These are phyloP conservation scores for Spatholobus suberectus DNA, from an alignment of 306 rosid species.

Conservation along the genomic window DNA sequence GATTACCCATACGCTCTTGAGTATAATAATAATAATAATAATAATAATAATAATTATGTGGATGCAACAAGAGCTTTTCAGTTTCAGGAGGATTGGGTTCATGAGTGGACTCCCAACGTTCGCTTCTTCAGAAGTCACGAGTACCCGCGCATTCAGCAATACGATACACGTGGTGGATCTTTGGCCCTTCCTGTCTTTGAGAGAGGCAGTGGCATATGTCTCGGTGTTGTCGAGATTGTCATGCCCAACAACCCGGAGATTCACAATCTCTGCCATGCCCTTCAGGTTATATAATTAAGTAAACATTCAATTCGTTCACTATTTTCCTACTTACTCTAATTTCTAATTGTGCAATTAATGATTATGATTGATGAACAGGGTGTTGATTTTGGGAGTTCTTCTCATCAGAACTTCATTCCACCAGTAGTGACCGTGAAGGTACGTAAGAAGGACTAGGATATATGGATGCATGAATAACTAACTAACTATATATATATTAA, in stretches of 20 bases:
- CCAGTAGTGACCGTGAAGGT: conserved; percentile 1
- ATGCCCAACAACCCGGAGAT: not conserved
- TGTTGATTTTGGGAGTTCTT: not conserved
- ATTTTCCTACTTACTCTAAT: too few species aligned
- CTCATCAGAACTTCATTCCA: not conserved
- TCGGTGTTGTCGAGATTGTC: not conserved
- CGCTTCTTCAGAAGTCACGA: not conserved
- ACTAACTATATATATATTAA: not conserved
- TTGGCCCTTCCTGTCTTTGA: not conserved
- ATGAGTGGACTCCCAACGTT: not conserved
- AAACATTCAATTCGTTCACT: too few species aligned
- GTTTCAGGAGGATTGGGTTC: conserved; percentile 2
- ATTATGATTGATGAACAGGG: not conserved
- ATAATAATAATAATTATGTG: not conserved
- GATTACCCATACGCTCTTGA: not conserved
- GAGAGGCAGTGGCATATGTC: not conserved
- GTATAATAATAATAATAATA: not conserved
- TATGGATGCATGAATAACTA: not conserved
- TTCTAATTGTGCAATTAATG: not conserved
- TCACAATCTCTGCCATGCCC: not conserved
- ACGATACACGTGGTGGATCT: not conserved
- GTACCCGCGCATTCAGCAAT: not conserved
- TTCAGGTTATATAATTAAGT: not conserved
- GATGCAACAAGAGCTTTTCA: not conserved
- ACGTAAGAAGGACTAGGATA: too few species aligned